Base-by-base conservation (phyloP, 176 grass and related monocot genomes). In the Tillandsia leiboldiana region DNA sequence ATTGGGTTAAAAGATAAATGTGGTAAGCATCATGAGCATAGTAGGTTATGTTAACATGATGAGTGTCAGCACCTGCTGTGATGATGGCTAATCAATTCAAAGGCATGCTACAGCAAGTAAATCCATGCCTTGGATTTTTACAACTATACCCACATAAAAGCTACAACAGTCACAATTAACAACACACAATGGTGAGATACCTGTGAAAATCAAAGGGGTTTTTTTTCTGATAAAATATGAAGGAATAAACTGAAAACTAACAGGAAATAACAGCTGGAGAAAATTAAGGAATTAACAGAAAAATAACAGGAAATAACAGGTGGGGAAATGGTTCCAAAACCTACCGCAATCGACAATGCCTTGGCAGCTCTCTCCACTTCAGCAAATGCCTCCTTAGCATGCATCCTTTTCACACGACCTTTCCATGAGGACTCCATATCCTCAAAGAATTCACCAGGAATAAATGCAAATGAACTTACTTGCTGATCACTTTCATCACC, bases 401-500 rank as follows among this genome's bases (percentile, higher is more conserved):
- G 92, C 52, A 89, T 72, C 73, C 92, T 96, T 84, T 92, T 96
- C 48, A 96, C 83, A 51, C 88, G 88, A 5, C 86, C 83, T 85
- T 92, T 96, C 92, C 92, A 96, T 70, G 83, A 86, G 66, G 81
- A 96, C 49, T 96, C 92, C 86, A 92, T 91, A 80, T 96, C 86
- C 75, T 92, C 85, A 64, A 96, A 96, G 68, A 96, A 92, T 73
- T 85, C 92, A 67, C 84, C 75, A 58, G 92, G 88, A 73, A 96
- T 83, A 49, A 65, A 73, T 78, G 91, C 83, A 8, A 73, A 96
- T 66, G 83, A 87, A 70, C 57, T 87, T 85, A 92, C 81, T 76
- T 76, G 67, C 81, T 91, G 92, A 71, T 91, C 86, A 80, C 61
- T 89, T 85, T 96, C 92, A 71, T 65, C 80, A 50, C 64, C 73